phyloP scores from a whole-genome alignment of 2,329 filamentous ascomycete species.

The Cercospora citrullina region DNA sequence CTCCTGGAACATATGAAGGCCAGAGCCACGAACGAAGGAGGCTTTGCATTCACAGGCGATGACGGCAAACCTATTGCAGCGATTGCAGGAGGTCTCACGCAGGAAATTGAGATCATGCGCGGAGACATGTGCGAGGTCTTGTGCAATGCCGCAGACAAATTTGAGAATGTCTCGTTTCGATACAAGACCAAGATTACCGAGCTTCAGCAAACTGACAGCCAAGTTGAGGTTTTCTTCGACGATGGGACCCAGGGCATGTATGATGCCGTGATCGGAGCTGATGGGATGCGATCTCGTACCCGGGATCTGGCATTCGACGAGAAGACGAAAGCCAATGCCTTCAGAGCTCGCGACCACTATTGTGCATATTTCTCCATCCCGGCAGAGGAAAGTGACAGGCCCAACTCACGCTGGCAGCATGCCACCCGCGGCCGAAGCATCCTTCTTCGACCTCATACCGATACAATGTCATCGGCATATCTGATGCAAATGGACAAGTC shows the following conservation, averaged over 20 bases:
- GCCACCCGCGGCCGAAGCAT: constrained; percentile 19
- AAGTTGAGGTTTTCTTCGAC: constrained; percentile 15
- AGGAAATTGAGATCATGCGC: constrained; percentile 42
- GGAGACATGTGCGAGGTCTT: constrained; percentile 52
- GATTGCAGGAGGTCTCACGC: constrained; percentile 18
- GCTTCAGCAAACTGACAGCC: not conserved
- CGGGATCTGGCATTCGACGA: constrained; percentile 30
- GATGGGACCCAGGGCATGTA: constrained; percentile 20
- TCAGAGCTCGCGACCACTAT: constrained; percentile 21
- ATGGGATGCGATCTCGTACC: constrained; percentile 36
- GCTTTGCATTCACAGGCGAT: constrained; percentile 30
- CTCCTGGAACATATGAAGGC: constrained; percentile 28
- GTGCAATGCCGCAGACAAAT: constrained; percentile 31
- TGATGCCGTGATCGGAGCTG: constrained; percentile 37
- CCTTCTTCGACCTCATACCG: constrained; percentile 22
- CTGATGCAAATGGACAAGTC: constrained; percentile 18
- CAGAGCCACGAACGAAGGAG: constrained; percentile 28
- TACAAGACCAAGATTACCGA: constrained; percentile 9
- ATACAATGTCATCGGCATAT: constrained; percentile 21
- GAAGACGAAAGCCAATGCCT: constrained; percentile 16
- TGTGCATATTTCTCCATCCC: constrained; percentile 33
- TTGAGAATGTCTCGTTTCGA: constrained; percentile 8
- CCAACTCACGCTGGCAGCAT: constrained; percentile 27
- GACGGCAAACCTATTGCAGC: constrained; percentile 18
- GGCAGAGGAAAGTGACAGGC: constrained; percentile 10